Conservation (phyloP, 148 eudicot genomes). For the Oxyria digyna region DNA sequence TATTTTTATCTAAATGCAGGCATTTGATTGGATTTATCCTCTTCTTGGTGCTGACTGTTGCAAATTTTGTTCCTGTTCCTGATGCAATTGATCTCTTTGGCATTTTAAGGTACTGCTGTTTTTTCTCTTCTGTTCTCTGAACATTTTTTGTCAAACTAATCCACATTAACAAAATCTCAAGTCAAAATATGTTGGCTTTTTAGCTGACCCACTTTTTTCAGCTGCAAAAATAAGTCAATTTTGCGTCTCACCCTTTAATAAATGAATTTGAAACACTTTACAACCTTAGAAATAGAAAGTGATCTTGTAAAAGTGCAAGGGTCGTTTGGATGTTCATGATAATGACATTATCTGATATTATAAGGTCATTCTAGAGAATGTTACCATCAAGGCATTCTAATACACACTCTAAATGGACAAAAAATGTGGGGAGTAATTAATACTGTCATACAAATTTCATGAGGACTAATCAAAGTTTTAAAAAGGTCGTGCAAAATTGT, state of each 20-base stretch:
- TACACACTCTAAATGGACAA: no score
- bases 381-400: no score
- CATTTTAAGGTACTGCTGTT: conserved; percentile 39
- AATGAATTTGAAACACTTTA: neutral
- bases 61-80: conserved; percentile 44
- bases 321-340: no score
- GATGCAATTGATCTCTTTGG: conserved; percentile 57
- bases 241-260: neutral
- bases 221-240: neutral
- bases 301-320: neutral
- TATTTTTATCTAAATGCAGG: conserved; percentile 28
- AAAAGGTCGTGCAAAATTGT: neutral
- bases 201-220: neutral
- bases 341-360: no score
- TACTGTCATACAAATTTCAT: neutral
- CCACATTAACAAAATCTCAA: neutral
- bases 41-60: conserved; percentile 62
- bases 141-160: neutral
- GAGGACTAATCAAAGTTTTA: neutral
- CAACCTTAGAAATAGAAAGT: neutral
- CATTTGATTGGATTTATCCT: conserved; percentile 74
- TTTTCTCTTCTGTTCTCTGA: neutral
- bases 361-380: no score
- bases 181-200: neutral
- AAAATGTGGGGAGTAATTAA: neutral